Percentiles rank a stretch among this genome's conserved stretches.
Conservation (phyloP, 164 flowering plant genomes). For the Chloranthus sessilifolius region DNA sequence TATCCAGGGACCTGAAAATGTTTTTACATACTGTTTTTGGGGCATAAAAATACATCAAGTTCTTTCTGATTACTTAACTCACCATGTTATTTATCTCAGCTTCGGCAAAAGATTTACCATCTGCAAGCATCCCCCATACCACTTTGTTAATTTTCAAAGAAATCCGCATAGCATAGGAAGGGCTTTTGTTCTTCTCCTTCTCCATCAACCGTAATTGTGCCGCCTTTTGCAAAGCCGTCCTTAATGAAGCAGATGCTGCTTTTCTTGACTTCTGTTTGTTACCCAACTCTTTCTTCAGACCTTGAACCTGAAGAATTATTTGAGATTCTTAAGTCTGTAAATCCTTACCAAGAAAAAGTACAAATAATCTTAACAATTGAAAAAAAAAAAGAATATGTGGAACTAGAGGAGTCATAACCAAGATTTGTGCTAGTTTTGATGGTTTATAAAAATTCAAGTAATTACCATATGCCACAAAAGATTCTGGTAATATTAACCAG, state of each 20-base stretch:
- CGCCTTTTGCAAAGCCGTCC: slow-evolving; percentile 87
- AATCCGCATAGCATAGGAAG: slow-evolving; percentile 97
- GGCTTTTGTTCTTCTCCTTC: slow-evolving; percentile 97
- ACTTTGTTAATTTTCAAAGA: slow-evolving; percentile 91
- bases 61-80: no score
- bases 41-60: no score
- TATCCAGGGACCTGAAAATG: no score
- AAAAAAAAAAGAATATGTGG: background rate
- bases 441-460: no score
- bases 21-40: no score
- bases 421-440: no score
- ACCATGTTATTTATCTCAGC: slow-evolving; percentile 98
- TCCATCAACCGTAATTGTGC: slow-evolving; percentile 91
- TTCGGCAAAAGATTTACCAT: slow-evolving; percentile 98
- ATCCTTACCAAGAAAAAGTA: background rate
- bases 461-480: no score
- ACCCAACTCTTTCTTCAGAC: slow-evolving; percentile 65
- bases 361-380: background rate
- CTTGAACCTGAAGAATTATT: slow-evolving; percentile 57
- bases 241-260: slow-evolving; percentile 71
- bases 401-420: no score
- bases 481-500: no score
- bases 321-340: slow-evolving; percentile 1
- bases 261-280: slow-evolving; percentile 69
- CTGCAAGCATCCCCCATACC: slow-evolving; percentile 95